Evolutionary conservation across 331 rosid species (phyloP), one percentile per base, ranked within the genome.

Genomic region (Spiraea crenata): DNA sequence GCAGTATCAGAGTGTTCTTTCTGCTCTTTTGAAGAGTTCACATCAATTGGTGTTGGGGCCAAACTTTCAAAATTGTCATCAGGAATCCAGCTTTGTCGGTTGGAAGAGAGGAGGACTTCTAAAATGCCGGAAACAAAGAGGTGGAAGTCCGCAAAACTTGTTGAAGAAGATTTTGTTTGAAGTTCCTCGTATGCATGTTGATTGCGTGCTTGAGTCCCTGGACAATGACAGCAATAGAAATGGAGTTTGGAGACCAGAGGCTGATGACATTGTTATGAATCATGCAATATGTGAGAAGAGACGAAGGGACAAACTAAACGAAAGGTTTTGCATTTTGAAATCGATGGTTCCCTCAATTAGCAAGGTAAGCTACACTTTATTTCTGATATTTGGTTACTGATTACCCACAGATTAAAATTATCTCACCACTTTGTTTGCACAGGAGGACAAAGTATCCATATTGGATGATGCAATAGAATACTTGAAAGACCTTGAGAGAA

Each of bases 391-490:
- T 72, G 35, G 63, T 41, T 3, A 41, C 47, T 6, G 65, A 67
- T 40, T 69, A 68, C 47, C 9, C 63, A 15, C 35, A 31, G 41
- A 19, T 19, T 83, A 10, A 69, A 69, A 47, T 65, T 41, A 67
- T 50, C 64, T 25, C 37, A 60, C 35, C 41, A 51, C 74, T 61
- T 56, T 63, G 71, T 60, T 73, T 67, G 3, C 80, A 67, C 84
- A 89, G 98, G 98, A 89, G 52, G 98, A 92, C 82, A 87, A 87
- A 78, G 90, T 89, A 63, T 84, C 98, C 10, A 86, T 92, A 70
- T 87, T 89, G 57, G 98, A 89, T 70, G 88, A 87, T 67, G 90
- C 89, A 63, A 89, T 89, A 78, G 85, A 83, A 52, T 84, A 92
- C 59, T 76, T 92, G 72, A 78, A 69, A 82, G 87, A 84, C 83